phyloP scores from a whole-genome alignment of 108 stramenopile genomes.

The Stephanodiscus triporus region DNA sequence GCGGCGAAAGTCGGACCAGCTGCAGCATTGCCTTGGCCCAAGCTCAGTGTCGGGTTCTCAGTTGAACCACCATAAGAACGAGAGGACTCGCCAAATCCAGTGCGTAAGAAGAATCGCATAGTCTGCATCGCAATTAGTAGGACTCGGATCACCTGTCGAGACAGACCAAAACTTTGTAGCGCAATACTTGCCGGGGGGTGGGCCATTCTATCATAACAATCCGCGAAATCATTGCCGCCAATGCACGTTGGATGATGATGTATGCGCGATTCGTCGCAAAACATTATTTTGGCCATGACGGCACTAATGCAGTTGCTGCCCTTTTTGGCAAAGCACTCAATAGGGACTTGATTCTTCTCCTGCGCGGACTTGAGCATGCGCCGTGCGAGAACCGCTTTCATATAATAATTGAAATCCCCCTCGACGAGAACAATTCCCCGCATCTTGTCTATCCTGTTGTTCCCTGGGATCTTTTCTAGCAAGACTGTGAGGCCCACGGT shows the following conservation, averaged over 20 bases:
- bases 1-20: neutral
- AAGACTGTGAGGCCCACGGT: too few species aligned
- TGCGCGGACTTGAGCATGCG: too few species aligned
- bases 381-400: too few species aligned
- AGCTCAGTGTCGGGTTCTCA: neutral
- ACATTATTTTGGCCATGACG: neutral
- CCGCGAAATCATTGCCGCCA: neutral
- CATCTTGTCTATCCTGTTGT: too few species aligned
- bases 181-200: neutral
- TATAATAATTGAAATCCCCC: too few species aligned
- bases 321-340: neutral
- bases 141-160: neutral
- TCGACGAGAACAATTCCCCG: too few species aligned
- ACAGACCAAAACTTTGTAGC: neutral
- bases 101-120: neutral
- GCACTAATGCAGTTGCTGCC: neutral
- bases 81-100: neutral
- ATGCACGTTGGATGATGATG: neutral
- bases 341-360: too few species aligned
- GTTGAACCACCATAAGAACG: neutral
- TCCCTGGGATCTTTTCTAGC: too few species aligned
- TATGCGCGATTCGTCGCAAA: neutral
- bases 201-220: neutral
- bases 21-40: conserved; percentile 15
- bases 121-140: neutral